phyloP scores from a whole-genome alignment of 2,329 filamentous ascomycete genomes.

The Colletotrichum sidae region DNA sequence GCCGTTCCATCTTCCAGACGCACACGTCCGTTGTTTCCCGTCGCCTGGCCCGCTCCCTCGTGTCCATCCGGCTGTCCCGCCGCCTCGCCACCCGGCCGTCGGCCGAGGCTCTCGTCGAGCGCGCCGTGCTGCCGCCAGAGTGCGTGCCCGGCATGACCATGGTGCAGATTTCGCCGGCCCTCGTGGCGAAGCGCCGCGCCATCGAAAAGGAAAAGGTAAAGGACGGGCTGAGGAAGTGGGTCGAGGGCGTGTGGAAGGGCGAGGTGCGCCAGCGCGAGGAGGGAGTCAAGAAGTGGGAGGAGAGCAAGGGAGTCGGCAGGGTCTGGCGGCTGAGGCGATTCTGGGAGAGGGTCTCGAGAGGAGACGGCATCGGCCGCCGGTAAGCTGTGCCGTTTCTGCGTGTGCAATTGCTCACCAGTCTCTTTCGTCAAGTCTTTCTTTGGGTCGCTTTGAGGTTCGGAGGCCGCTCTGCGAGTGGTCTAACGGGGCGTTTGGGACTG shows the following conservation, averaged over 20 bases:
- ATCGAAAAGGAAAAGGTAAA: constrained; percentile 77
- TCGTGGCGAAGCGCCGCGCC: constrained; percentile 71
- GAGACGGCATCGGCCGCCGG: constrained; percentile 43
- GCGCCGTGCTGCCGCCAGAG: constrained; percentile 74
- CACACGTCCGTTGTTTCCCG: constrained; percentile 74
- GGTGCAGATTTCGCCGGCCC: constrained; percentile 64
- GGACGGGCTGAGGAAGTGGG: constrained; percentile 73
- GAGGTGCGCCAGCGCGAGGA: constrained; percentile 64
- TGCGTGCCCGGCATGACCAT: constrained; percentile 62
- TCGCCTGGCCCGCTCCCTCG: constrained; percentile 71
- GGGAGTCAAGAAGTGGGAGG: constrained; percentile 59
- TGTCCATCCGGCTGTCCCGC: constrained; percentile 73
- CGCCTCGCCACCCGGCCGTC: constrained; percentile 70
- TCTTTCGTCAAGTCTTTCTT: not conserved
- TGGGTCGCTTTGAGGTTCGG: not conserved
- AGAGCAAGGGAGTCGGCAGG: constrained; percentile 63
- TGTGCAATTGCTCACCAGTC: not conserved
- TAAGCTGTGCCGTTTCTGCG: constrained; percentile 9
- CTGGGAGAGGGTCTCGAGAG: constrained; percentile 71
- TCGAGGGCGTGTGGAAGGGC: constrained; percentile 68
- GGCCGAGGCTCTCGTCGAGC: constrained; percentile 69
- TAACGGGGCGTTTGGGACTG: not conserved
- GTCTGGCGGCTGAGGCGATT: constrained; percentile 73
- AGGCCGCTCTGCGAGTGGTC: constrained; percentile 10
- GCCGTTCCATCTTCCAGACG: constrained; percentile 74